phyloP scores from a whole-genome alignment of 139 green algal species.

The Tetraselmis chui region DNA sequence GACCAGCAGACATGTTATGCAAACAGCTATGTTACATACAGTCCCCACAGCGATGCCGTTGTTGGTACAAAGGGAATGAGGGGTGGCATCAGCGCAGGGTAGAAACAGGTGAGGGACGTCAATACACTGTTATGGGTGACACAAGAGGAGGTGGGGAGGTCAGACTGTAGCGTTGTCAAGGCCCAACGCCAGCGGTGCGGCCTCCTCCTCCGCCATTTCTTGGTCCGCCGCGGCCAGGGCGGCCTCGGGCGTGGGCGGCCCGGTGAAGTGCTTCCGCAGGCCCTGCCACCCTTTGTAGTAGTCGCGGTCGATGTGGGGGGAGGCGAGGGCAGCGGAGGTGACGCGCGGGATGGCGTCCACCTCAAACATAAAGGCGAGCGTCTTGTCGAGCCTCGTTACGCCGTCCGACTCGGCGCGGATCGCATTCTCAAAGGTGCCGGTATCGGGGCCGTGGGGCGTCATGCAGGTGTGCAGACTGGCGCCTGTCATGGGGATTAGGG shows the following conservation, averaged over 20 bases:
- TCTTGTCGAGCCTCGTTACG: conserved; percentile 47
- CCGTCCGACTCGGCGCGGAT: conserved; percentile 29
- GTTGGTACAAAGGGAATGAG: no score
- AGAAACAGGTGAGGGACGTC: no score
- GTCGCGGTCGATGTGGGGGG: conserved; percentile 60
- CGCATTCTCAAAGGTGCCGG: conserved; percentile 67
- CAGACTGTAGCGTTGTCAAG: no score
- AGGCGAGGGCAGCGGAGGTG: conserved; percentile 55
- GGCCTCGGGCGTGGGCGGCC: background rate
- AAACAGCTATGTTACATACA: no score
- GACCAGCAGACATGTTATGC: no score
- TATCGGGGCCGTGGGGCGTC: conserved; percentile 89
- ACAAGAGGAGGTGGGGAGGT: no score
- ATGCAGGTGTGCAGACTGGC: conserved; percentile 78
- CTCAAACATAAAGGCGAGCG: conserved; percentile 92
- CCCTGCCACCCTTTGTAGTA: conserved; percentile 72
- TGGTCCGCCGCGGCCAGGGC: background rate
- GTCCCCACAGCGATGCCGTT: no score
- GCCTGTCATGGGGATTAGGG: conserved; percentile 25
- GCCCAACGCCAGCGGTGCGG: no score
- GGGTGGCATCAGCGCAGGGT: no score
- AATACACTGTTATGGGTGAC: no score
- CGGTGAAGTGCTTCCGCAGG: conserved; percentile 7
- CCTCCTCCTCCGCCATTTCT: background rate
- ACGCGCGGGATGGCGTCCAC: conserved; percentile 55